Base-by-base conservation (phyloP, 2,329 filamentous ascomycete species). In the Leptodontidium sp. region DNA sequence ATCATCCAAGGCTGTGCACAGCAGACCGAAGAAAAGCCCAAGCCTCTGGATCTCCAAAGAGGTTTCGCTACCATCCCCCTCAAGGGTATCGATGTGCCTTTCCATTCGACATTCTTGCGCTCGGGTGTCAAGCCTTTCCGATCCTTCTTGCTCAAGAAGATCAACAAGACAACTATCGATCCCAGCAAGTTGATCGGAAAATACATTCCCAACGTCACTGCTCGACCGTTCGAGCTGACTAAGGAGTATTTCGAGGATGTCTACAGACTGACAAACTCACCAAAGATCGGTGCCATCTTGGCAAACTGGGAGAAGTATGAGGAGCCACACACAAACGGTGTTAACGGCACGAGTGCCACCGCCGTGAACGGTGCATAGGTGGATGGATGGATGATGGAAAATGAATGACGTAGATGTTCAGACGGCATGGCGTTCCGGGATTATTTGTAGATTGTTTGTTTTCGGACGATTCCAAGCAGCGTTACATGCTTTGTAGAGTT, bases 201-300 rank as follows among this genome's bases (percentile, higher is more conserved):
- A 84, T 99, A 99, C 84, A 98, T 99, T 74, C 96, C 96, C 75
- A 99, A 99, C 82, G 97, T 99, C 74, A 99, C 96, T 66, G 96
- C 96, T 68, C 91, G 91, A 82, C 96, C 96, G 17, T 99, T 99
- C 80, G 93, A 94, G 80, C 86, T 99, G 74, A 97, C 94, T 66
- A 97, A 94, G 87, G 96, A 98, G 84, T 99, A 99, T 84, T 99
- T 99, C 82, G 95, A 99, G 87, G 96, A 98, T 79, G 97, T 99
- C 62, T 98, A 98, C 84, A 89, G 90, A 77, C 83, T 99, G 79
- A 99, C 96, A 65, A 98, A 97, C 83, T 75, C 72, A 21, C 78
- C 78, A 5, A 78, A 76, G 73, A 79, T 79, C 66, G 76, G 74
- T 12, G 74, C 75, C 6, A 75, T 79, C 1, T 64, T 79, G 57